Evolutionary conservation across 495 filamentous ascomycete genomes (phyloP).

Genomic region (Penicillium tannophilum): DNA sequence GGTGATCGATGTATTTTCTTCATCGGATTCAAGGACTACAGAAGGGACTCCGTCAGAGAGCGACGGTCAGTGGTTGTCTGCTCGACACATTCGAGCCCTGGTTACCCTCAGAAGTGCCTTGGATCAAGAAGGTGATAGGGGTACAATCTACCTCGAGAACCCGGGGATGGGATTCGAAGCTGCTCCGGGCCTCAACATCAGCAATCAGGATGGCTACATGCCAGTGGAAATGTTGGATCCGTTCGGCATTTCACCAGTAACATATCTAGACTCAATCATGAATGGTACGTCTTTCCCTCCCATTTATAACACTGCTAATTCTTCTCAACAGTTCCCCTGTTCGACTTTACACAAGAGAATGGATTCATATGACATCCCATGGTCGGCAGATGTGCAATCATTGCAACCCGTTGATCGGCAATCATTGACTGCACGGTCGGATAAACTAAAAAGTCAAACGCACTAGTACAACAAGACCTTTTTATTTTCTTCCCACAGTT

Average conservation of each 20-base stretch:
- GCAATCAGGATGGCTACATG: conserved; percentile 16
- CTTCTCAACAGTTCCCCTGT: conserved; percentile 25
- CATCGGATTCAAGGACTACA: conserved; percentile 18
- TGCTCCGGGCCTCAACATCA: conserved; percentile 6
- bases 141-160: conserved; percentile 9
- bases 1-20: conserved; percentile 39
- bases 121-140: conserved; percentile 19
- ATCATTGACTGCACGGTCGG: not conserved
- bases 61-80: conserved; percentile 38
- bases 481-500: not conserved
- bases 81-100: conserved; percentile 37
- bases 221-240: conserved; percentile 16
- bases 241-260: conserved; percentile 30
- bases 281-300: conserved; percentile 25
- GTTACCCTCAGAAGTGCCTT: conserved; percentile 31
- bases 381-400: not conserved
- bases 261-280: conserved; percentile 43
- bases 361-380: conserved; percentile 16
- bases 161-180: conserved; percentile 3
- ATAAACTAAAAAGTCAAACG: not conserved
- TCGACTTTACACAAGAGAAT: conserved; percentile 31
- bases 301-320: not conserved
- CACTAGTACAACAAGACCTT: not conserved
- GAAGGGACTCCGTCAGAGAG: conserved; percentile 16
- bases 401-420: not conserved